Evolutionary conservation across 306 rosid genomes (phyloP), one percentile per base, ranked within the genome.

Genomic region (Elaeagnus macrophylla): DNA sequence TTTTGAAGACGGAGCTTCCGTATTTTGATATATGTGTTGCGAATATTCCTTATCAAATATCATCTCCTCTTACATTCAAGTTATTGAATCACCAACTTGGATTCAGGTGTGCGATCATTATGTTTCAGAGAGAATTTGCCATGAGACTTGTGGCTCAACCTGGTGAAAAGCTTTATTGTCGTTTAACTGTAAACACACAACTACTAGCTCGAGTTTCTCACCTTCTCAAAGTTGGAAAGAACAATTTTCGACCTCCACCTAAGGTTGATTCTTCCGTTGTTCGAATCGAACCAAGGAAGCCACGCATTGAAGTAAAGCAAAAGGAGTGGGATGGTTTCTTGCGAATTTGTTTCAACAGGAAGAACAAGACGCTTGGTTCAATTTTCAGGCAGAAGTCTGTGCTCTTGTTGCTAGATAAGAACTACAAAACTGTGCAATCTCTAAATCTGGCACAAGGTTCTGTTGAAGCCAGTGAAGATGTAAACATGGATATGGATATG

Each of bases 41-140:
- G 0, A 90, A 86, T 60, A 90, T 90, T 72, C 97, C 94, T 12
- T 90, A 84, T 68, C 97, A 90, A 71, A 90, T 90, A 48, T 90
- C 97, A 5, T 86, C 96, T 7, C 97, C 97, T n/a, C 94, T 91
- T 25, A 91, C 97, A 9, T 91, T 91, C 80, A 91, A 91, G 79
- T 67, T 91, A 60, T 67, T 91, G 57, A 70, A 61, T 63, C 97
- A 89, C 70, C 81, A 80, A 51, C 95, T 94, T 9, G 61, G 80
- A 1, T 90, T 90, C 72, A 72, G 97, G 59, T 82, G 95, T 40
- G 95, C 97, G 14, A 80, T 90, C 67, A 86, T 90, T 48, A 90
- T 90, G 97, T 90, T 86, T 50, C 97, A 90, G 66, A 74, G 94
- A 65, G 97, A 90, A 63, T 90, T 90, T 37, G 94, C 97, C 10